Evolutionary conservation across 31 red algal species (phyloP).

Genomic region (Odonthalia washingtoniensis): DNA sequence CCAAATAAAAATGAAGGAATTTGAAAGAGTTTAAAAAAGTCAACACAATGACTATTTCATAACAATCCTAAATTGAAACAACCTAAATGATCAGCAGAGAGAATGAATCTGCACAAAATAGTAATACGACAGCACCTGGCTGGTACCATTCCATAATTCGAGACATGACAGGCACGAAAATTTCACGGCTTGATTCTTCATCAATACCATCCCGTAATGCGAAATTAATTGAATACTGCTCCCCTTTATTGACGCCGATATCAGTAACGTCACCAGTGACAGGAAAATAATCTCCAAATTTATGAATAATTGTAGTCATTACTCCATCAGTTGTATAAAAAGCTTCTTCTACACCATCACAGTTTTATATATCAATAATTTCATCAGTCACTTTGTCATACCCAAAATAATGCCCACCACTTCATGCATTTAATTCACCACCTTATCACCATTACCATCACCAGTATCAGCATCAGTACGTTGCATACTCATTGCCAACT

Average conservation of each 20-base stretch:
- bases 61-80: conserved; percentile 93
- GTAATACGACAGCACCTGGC: conserved; percentile 93
- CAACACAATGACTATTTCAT: conserved; percentile 93
- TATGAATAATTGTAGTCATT: conserved; percentile 98
- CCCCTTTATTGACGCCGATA: conserved; percentile 80
- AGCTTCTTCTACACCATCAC: conserved; percentile 99
- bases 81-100: conserved; percentile 91
- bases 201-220: conserved; percentile 96
- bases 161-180: conserved; percentile 94
- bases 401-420: too few relatives aligned
- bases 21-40: conserved; percentile 88
- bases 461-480: too few relatives aligned
- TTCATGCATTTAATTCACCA: too few relatives aligned
- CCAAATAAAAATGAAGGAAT: too few relatives aligned
- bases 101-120: conserved; percentile 98
- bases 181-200: conserved; percentile 84
- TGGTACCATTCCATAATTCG: conserved; percentile 94
- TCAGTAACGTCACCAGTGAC: conserved; percentile 92
- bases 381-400: too few relatives aligned
- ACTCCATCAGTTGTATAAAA: conserved; percentile 99
- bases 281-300: conserved; percentile 99
- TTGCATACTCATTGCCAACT: too few relatives aligned
- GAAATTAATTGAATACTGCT: conserved; percentile 93
- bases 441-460: too few relatives aligned
- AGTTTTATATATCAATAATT: conserved; percentile 99